These are phyloP conservation scores for Ceratobasidium sp. DNA, from an alignment of 1,284 basidiomycete genomes.

Conservation along the genomic window DNA sequence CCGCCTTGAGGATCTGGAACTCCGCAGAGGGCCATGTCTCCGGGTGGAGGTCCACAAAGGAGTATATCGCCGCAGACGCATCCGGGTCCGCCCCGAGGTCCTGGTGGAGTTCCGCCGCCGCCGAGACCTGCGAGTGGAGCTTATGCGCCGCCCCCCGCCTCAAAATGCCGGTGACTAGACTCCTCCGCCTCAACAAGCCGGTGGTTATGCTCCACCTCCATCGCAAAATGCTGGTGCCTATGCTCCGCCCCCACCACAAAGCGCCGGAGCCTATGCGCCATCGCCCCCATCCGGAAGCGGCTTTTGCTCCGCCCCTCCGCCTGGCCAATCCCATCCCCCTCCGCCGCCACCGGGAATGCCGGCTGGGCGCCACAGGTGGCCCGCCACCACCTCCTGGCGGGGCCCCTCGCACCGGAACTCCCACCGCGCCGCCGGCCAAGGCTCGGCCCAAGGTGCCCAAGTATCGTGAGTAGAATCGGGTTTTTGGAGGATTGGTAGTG, in stretches of 20 bases:
- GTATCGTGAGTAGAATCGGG: constrained; percentile 71
- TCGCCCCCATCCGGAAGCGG: constrained; percentile 54
- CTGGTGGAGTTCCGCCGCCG: constrained; percentile 44
- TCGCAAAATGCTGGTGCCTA: constrained; percentile 51
- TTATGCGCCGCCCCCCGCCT: constrained; percentile 42
- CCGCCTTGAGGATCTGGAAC: constrained; percentile 42
- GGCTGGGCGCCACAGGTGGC: constrained; percentile 37
- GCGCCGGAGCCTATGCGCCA: constrained; percentile 50
- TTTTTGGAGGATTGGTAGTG: constrained; percentile 51
- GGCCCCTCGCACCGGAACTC: constrained; percentile 51
- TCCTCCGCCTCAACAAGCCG: constrained; percentile 42
- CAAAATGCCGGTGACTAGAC: constrained; percentile 34
- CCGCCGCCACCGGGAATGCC: constrained; percentile 30
- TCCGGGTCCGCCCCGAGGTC: constrained; percentile 38
- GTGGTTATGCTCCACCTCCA: constrained; percentile 48
- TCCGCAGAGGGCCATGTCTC: constrained; percentile 43
- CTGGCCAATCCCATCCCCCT: constrained; percentile 47
- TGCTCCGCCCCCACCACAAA: constrained; percentile 47
- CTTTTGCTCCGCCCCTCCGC: constrained; percentile 49
- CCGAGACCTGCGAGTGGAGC: constrained; percentile 42
- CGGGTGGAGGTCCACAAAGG: too few species aligned
- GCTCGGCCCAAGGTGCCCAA: constrained; percentile 62
- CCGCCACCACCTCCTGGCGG: constrained; percentile 44
- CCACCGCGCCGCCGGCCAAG: constrained; percentile 50
- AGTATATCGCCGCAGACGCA: constrained; percentile 39